Evolutionary conservation across 306 rosid genomes (phyloP).

Genomic region (Bauhinia variegata): DNA sequence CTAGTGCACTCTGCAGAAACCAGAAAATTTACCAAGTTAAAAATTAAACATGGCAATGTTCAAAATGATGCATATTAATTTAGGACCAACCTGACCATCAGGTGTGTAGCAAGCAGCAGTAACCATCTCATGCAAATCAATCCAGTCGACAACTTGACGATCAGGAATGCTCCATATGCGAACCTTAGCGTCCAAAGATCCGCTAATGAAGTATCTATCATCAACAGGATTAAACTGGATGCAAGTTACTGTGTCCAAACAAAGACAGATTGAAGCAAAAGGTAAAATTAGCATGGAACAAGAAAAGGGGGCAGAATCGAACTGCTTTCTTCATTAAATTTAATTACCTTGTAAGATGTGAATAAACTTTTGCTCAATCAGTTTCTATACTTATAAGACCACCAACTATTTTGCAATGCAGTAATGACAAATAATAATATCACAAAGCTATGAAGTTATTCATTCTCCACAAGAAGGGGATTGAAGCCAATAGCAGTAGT

Average conservation of each 20-base stretch:
- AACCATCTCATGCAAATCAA: conserved; percentile 96
- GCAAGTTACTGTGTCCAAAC: conserved; percentile 87
- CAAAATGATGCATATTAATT: conserved; percentile 27
- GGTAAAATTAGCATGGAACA: conserved; percentile 46
- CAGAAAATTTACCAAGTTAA: conserved; percentile 38
- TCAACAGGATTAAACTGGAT: conserved; percentile 99
- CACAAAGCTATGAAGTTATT: background rate
- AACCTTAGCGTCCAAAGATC: conserved; percentile 96
- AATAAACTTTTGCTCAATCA: conserved; percentile 15
- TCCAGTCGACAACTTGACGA: conserved; percentile 95
- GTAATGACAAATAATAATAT: conserved; percentile 4
- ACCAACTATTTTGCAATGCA: conserved; percentile 8
- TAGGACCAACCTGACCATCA: conserved; percentile 93
- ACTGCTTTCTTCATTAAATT: conserved; percentile 24
- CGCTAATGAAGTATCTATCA: conserved; percentile 97
- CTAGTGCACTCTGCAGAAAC: conserved; percentile 83
- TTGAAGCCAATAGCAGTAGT: conserved; percentile 12
- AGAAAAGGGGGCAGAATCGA: conserved; percentile 16
- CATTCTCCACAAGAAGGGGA: conserved; percentile 12
- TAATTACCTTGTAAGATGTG: background rate
- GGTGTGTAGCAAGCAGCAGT: conserved; percentile 99
- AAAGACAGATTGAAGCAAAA: conserved; percentile 49
- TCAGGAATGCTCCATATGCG: conserved; percentile 98
- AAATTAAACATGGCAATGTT: conserved; percentile 4
- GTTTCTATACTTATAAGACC: background rate